Evolutionary conservation across 306 rosid species (phyloP).

Genomic region (Begonia peltatifolia): DNA sequence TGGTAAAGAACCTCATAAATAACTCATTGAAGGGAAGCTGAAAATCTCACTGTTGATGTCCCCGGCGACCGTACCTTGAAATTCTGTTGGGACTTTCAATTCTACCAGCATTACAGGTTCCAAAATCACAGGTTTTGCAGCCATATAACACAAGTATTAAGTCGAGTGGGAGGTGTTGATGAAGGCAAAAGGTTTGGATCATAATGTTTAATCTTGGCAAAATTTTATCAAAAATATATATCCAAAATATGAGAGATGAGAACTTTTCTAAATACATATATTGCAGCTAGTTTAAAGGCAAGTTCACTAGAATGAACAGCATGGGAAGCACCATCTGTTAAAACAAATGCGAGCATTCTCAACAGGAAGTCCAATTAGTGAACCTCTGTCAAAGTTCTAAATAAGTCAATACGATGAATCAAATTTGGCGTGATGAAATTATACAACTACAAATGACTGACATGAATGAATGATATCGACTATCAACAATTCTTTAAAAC

Average conservation of each 20-base stretch:
- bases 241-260: neutral
- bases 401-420: no score
- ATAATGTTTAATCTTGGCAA: no score
- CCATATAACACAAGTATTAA: constrained; percentile 51
- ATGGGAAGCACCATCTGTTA: constrained; percentile 92
- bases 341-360: constrained; percentile 66
- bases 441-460: no score
- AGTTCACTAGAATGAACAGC: constrained; percentile 99
- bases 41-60: constrained; percentile 77
- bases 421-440: no score
- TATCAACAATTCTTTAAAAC: no score
- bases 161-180: no score
- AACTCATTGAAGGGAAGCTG: neutral
- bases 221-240: neutral
- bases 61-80: constrained; percentile 93
- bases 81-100: constrained; percentile 92
- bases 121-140: constrained; percentile 80
- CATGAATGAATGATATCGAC: no score
- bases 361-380: constrained; percentile 95
- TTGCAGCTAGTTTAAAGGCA: constrained; percentile 94
- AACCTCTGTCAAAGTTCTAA: constrained; percentile 40
- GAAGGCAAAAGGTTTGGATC: no score
- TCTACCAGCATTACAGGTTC: constrained; percentile 98
- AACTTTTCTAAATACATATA: constrained; percentile 96
- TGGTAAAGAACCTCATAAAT: no score